Base-by-base conservation (phyloP, 805 yeast genomes). In the Kluyveromyces dobzhanskii region DNA sequence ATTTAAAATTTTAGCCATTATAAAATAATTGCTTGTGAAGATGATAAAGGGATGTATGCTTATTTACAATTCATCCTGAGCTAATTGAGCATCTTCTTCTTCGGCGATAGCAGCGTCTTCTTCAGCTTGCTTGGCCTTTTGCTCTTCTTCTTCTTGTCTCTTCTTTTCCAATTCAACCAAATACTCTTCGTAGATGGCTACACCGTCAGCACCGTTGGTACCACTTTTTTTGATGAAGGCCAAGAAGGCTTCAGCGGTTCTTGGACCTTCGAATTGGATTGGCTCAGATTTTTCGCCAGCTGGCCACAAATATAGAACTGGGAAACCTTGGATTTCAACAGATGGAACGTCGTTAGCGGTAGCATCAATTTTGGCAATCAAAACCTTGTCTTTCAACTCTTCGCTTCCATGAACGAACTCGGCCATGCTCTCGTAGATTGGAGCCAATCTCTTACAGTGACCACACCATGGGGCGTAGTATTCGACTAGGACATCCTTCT, bases 391-490 rank as follows among this genome's bases (percentile, higher is more conserved):
- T 39, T 64, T 59, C 36, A 69, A 68, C 34, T 61, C 67, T 17
- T 64, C 56, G 56, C 78, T 76, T 37, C 70, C 61, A 44, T 67
- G 69, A 64, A 72, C 84, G 39, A 81, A 53, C 37, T 68, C 78
- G 38, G 90, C 97, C 48, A 92, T 75, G 59, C 88, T 92, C 60
- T 85, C 94, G 70, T 78, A 90, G 42, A 70, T 71, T 57, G 96
- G 95, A 38, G 90, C 90, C 61, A 87, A 72, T 65, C 75, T 84
- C 72, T 85, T 86, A 71, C 96, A 86, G 71, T 87, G 95, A 34
- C 95, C 94, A 70, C 95, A 87, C 96, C 96, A 88, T 66, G 94
- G 94, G 35, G 97, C 97, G 58, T 85, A 88, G 67, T 88, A 90
- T 69, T 85, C 84, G 41, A 90, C 95, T 41, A 88, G 65, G 27